A percentile compares a stretch with the other conserved stretches of the same genome.
phyloP scores from a whole-genome alignment of 148 eudicot genomes.

The Cornus controversa region DNA sequence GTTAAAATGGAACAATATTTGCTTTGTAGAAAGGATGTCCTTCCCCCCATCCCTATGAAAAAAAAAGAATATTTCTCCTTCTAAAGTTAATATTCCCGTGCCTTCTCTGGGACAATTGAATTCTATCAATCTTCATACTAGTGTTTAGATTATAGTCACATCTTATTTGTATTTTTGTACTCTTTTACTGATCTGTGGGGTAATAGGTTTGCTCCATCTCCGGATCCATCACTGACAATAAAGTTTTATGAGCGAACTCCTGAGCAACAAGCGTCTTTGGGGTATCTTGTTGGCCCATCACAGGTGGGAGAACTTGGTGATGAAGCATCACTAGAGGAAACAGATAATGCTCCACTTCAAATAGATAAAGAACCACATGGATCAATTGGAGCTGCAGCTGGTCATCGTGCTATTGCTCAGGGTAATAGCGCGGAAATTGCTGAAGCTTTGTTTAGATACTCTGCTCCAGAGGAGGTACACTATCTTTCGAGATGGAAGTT shows the following conservation, averaged over 20 bases:
- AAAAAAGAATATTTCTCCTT: background rate
- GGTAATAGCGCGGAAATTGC: conserved; percentile 64
- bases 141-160: background rate
- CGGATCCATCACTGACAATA: conserved; percentile 69
- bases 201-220: conserved; percentile 77
- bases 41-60: background rate
- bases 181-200: background rate
- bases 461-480: conserved; percentile 91
- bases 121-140: background rate
- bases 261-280: conserved; percentile 80
- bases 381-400: conserved; percentile 79
- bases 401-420: conserved; percentile 87
- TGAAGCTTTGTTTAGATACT: conserved; percentile 83
- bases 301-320: conserved; percentile 41
- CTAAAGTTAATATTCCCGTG: background rate
- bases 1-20: conserved; percentile 2
- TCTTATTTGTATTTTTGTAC: background rate
- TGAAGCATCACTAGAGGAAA: conserved; percentile 34
- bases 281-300: conserved; percentile 57
- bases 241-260: conserved; percentile 82
- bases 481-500: background rate
- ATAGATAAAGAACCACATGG: conserved; percentile 68
- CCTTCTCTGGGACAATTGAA: background rate
- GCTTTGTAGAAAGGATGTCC: background rate
- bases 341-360: conserved; percentile 24